Conservation (phyloP, 1,284 basidiomycete genomes). For the Rhizopogon parksii region DNA sequence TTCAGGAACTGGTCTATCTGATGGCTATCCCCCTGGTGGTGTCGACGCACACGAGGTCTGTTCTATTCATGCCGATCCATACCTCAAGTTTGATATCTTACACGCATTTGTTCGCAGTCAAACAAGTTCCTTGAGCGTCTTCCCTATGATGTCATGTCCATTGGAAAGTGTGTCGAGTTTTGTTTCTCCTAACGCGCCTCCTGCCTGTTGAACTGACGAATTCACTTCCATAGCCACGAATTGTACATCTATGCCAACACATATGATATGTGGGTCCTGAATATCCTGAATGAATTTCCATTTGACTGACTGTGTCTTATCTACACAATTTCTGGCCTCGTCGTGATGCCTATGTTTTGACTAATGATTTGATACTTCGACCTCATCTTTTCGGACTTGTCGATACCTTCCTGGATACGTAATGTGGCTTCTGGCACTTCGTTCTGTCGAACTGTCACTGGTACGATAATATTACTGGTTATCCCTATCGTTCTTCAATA, state of each 20-base stretch:
- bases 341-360: not conserved
- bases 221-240: slow-evolving; percentile 56
- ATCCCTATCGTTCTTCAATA: not conserved
- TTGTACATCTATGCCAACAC: slow-evolving; percentile 75
- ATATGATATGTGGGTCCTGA: slow-evolving; percentile 57
- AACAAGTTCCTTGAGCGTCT: slow-evolving; percentile 70
- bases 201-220: slow-evolving; percentile 4
- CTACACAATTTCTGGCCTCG: no score
- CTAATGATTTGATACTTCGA: not conserved
- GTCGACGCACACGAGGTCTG: slow-evolving; percentile 64
- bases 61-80: not conserved
- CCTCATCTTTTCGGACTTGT: no score
- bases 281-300: not conserved
- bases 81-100: not conserved
- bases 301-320: not conserved
- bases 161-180: slow-evolving; percentile 59
- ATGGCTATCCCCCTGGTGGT: slow-evolving; percentile 65
- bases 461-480: not conserved
- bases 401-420: no score
- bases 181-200: not conserved
- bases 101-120: slow-evolving; percentile 33
- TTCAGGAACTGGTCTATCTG: slow-evolving; percentile 62
- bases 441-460: not conserved
- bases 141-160: slow-evolving; percentile 77
- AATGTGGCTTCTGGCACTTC: no score